Evolutionary conservation across 164 flowering plant genomes (phyloP), one percentile per base, ranked within the genome.

Genomic region (Berberis vulgaris): DNA sequence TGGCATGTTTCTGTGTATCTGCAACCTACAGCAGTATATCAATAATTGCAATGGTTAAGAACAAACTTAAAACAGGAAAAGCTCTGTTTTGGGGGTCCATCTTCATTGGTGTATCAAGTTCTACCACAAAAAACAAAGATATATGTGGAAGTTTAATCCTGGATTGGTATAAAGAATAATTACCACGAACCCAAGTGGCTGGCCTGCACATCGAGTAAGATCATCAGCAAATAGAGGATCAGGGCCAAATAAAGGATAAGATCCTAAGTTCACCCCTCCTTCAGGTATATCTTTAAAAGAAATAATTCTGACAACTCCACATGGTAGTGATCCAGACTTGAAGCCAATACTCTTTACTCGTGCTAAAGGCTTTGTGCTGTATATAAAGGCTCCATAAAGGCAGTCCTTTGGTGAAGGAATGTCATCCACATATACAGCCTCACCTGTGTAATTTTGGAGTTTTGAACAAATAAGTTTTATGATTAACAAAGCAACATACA

Each of bases 391-490:
- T 62, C 96, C 98, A 65, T 90, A 58, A 5, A 93, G 79, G 74
- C 98, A 93, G 66, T 82, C 79, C 60, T 75, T 67, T 7, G 94
- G 96, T 69, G 98, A 81, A 64, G 97, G 91, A 77, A 93, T 85
- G 74, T 93, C 98, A 76, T 93, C 97, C 57, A 93, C 94, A 76
- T 54, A 93, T 4, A 88, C 80, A 58, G 98, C 98, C 77, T 93
- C 98, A 69, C 98, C 97, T 93, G 64, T 60, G 76, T 40, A 63
- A 67, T 63, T 60, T 65, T 43, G 26, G 56, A 4, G 10, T n/a
- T 12, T 13, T 56, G 1, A 52, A 26, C 26, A 26, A 26, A 26
- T 26, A 26, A 26, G 26, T 26, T 26, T 26, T 26, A 26, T 26
- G 26, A 26, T 26, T 26, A 26, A 26, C 26, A 26, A 26, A 26